Evolutionary conservation across 495 filamentous ascomycete genomes (phyloP), one percentile per base, ranked within the genome.

Genomic region (Podospora bellae-mahoneyi): DNA sequence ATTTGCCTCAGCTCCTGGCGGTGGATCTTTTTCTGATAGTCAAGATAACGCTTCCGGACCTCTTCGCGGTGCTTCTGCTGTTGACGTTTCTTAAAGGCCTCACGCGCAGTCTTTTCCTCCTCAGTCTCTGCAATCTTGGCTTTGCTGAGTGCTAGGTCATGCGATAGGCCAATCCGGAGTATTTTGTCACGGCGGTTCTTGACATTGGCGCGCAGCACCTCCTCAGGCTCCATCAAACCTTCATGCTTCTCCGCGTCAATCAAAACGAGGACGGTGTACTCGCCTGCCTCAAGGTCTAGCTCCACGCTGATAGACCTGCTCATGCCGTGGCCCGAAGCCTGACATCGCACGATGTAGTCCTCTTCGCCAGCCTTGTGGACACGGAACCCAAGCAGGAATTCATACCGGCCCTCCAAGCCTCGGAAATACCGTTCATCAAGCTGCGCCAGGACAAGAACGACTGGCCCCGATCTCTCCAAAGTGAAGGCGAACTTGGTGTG

Each of bases 361-460:
- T 91, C 84, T 65, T 96, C 87, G 56, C 88, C 91, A 23, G 91
- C 88, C 73, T 89, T 90, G 72, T 97, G 89, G 0, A 98, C 75
- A 23, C 93, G 88, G 80, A 97, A 97, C 64, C 90, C 86, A 0
- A 97, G 79, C 6, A 87, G 76, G 78, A 94, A 97, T 16, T 73
- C 76, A 71, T 96, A 98, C 74, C 92, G 87, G n/a, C 94, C 94
- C 54, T 87, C 81, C 1, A 98, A 85, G 0, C 93, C 94, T 63
- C 81, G 81, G 80, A 93, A 98, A 73, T 97, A 98, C 5, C 94
- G 87, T 32, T 87, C 83, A 74, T 98, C 94, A 23, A 96, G 87
- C 77, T 96, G 92, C 3, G 87, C 90, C 20, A 97, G 84, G 9
- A 92, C 89, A 53, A 97, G 85, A 30, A 97, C 91, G 1, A 92